Base-by-base conservation (phyloP, 495 filamentous ascomycete species). In the Xylaria intraflava region DNA sequence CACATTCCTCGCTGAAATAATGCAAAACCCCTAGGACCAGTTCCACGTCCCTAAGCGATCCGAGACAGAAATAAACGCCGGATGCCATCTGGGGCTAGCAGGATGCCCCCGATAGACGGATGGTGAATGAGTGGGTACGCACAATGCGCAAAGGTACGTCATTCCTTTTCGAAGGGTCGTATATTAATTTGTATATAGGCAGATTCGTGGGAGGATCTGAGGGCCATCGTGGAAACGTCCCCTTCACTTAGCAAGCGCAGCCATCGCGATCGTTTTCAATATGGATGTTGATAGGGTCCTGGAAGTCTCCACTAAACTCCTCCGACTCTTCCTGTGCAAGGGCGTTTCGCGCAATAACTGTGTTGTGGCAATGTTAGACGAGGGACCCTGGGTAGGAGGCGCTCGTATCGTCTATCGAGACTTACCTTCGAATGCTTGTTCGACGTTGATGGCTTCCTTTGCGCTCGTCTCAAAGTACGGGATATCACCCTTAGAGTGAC, bases 401-500 rank as follows among this genome's bases (percentile, higher is more conserved):
- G 9, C 11, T 12, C 30, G 20, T 31, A 24, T 19, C 8, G 48
- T 29, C 27, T 11, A 17, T 39, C 16, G 17, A 45, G 8, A 17
- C 75, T 58, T 70, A 95, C 92, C 89, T 78, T 97, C 93, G 67
- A 99, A 99, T 45, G 93, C 94, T 71, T 96, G 88, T 75, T 99
- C 93, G 12, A 99, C 93, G 61, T 97, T 96, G 65, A 96, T 83
- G 23, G 91, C 94, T 69, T 99, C 93, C 77, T 99, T 99, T 33
- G 93, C 93, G 72, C 91, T 96, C 6, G 93, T 97, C 80, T 99
- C 93, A 64, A 97, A 99, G 69, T 97, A 99, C 2, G 94, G 94
- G 57, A 98, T 96, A 48, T 85, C 87, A 24, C 94, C 94, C 71
- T 96, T 96, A 22, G 88, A 93, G 71, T 95, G 89, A 69, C 94